These are phyloP conservation scores for Phialophora tarda DNA, from an alignment of 2,329 filamentous ascomycete species.

Conservation along the genomic window DNA sequence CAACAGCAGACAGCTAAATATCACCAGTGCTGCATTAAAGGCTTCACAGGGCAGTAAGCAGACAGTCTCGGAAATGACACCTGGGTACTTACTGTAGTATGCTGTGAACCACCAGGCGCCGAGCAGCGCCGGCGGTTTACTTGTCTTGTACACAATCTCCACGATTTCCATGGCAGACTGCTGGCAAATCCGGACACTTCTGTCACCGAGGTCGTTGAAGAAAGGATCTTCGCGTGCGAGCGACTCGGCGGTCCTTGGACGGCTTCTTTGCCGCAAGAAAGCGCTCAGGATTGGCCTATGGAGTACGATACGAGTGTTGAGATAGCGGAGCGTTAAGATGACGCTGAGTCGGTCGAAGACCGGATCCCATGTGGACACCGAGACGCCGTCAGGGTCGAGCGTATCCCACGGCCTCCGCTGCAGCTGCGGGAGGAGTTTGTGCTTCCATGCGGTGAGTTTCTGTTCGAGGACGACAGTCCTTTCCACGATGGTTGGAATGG, in stretches of 20 bases:
- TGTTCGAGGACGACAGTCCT: slow-evolving; percentile 31
- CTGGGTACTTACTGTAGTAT: slow-evolving; percentile 44
- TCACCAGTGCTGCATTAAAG: slow-evolving; percentile 45
- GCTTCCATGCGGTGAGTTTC: slow-evolving; percentile 28
- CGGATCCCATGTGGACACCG: slow-evolving; percentile 28
- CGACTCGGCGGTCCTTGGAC: slow-evolving; percentile 6
- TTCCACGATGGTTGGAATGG: slow-evolving; percentile 31
- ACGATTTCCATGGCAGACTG: slow-evolving; percentile 47
- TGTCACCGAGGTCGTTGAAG: slow-evolving; percentile 29
- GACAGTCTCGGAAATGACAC: slow-evolving; percentile 31
- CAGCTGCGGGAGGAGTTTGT: slow-evolving; percentile 26
- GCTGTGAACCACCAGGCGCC: slow-evolving; percentile 53
- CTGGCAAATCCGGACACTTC: slow-evolving; percentile 41
- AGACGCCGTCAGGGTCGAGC: slow-evolving; percentile 23
- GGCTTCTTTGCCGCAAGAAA: slow-evolving; percentile 27
- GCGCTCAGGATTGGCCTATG: slow-evolving; percentile 31
- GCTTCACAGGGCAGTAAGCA: slow-evolving; percentile 38
- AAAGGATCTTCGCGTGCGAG: slow-evolving; percentile 27
- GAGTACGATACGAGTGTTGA: slow-evolving; percentile 33
- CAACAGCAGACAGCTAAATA: slow-evolving; percentile 41
- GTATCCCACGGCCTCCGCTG: slow-evolving; percentile 31
- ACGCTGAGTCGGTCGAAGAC: slow-evolving; percentile 34
- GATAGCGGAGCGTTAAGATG: slow-evolving; percentile 32
- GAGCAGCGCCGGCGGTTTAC: slow-evolving; percentile 40
- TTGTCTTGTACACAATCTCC: slow-evolving; percentile 39